These are phyloP conservation scores for Candida gorgasii DNA, from an alignment of 805 yeast species.

Conservation along the genomic window DNA sequence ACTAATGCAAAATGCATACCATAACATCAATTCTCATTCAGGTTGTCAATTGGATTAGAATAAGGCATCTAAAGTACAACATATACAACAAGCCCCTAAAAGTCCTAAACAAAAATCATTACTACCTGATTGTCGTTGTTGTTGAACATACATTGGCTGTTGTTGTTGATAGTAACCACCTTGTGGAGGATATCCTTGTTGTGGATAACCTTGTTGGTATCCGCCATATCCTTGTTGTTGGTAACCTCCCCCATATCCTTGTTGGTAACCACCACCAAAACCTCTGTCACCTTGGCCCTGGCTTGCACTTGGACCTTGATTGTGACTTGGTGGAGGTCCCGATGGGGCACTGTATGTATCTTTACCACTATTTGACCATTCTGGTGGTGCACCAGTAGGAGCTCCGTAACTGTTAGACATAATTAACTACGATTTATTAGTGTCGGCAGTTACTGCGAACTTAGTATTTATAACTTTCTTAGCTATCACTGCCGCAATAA, in stretches of 20 bases:
- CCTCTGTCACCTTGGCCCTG: slow-evolving; percentile 22
- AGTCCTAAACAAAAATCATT: slow-evolving; percentile 37
- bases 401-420: slow-evolving; percentile 15
- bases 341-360: slow-evolving; percentile 25
- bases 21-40: not conserved
- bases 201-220: slow-evolving; percentile 21
- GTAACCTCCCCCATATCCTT: slow-evolving; percentile 20
- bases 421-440: not conserved
- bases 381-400: slow-evolving; percentile 33
- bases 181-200: slow-evolving; percentile 24
- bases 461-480: not conserved
- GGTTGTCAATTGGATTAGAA: slow-evolving; percentile 12
- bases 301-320: not conserved
- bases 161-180: slow-evolving; percentile 37
- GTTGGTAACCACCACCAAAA: slow-evolving; percentile 18
- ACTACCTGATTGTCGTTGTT: slow-evolving; percentile 26
- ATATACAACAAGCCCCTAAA: slow-evolving; percentile 43
- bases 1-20: not conserved
- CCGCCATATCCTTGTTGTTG: slow-evolving; percentile 17
- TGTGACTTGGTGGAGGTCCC: slow-evolving; percentile 21
- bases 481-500: slow-evolving; percentile 2
- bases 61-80: slow-evolving; percentile 38
- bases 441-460: slow-evolving; percentile 1
- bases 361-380: slow-evolving; percentile 19
- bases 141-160: slow-evolving; percentile 48